Base-by-base conservation (phyloP, 2,329 filamentous ascomycete genomes). In the Aspergillus chevalieri region DNA sequence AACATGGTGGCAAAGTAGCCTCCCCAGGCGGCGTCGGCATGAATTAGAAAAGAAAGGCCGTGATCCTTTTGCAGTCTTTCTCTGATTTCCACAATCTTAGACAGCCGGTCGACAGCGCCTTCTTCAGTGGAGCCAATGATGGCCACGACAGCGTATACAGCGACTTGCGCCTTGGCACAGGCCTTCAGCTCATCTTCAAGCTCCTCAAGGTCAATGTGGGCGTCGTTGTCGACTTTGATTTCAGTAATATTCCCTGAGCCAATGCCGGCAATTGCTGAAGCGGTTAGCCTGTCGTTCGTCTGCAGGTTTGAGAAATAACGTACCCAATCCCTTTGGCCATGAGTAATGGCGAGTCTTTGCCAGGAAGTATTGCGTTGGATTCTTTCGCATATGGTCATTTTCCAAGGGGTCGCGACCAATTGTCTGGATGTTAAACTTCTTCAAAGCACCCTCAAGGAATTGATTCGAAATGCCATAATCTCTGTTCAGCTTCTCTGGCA, bases 1-100 rank as follows among this genome's bases (percentile, higher is more conserved):
- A 78, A 24, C 72, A 76, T 76, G 0, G 70, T 69, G 22, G 65
- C 65, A 49, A 78, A 78, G 48, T 78, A 78, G 0, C 75, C 75
- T 15, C 75, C 74, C 75, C 75, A 78, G 0, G 75, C 74, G 0
- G 73, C 75, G 51, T 78, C 75, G 1, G 65, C 72, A 47, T 77
- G 75, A 6, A 78, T 62, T 0, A 74, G 49, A 45, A 77, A 78
- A 0, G 73, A 75, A 0, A 78, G 56, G 0, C 75, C 75, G 15
- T 65, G 49, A 14, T 38, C 34, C 3, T 60, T 59, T 52, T 76
- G 72, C 44, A 71, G 72, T 17, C 65, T 56, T n/a, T 68, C 61
- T 3, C 75, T 68, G 5, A 77, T 55, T 1, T 59, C 54, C 2
- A 76, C 44, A 17, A 77, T 70, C 0, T 65, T 53, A 1, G 57